Base-by-base conservation (phyloP, 805 yeast genomes). In the Barnettozyma sp. region DNA sequence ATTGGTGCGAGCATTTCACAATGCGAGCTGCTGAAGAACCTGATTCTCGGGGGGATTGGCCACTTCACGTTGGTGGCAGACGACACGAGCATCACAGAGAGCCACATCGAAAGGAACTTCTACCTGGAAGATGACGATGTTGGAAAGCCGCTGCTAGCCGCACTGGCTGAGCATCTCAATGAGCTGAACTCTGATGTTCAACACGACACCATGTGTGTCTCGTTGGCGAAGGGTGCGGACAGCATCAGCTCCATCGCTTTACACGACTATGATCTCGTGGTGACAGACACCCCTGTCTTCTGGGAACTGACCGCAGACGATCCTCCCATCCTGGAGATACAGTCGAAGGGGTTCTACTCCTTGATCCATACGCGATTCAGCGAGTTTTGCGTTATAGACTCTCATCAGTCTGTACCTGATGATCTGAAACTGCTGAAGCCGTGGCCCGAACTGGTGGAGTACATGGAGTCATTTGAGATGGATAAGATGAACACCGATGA, bases 31-130 rank as follows among this genome's bases (percentile, higher is more conserved):
- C 55, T 82, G 25, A 88, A 90, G 63, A 86, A 87, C 56, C 61
- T 90, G 39, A 74, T 82, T 2, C 63, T 90, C 14, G 88, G 94
- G 0, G 85, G 84, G 0, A 62, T 79, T 26, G 90, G 94, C 4
- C 50, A 65, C 12, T 68, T 81, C 41, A 71, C 82, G 0, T 64
- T 87, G 6, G 59, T 82, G 14, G 84, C 78, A 46, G 15, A n/a
- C 2, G 56, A 60, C 18, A 33, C 45, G 2, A 7, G 36, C 1
- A 76, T 78, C 3, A 47, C 54, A 2, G 57, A 50, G 3, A 52
- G 45, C 1, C 81, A 77, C 44, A 43, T 81, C 6, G 59, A 71
- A 9, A 65, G 70, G 8, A 82, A 83, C 50, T 85, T 85, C 56
- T 84, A 82, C 44, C 54, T 81, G 3, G 57, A 58, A 2, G 58